Evolutionary conservation across 2,329 filamentous ascomycete genomes (phyloP), one percentile per base, ranked within the genome.

Genomic region (Pseudopyrenochaeta lycopersici): DNA sequence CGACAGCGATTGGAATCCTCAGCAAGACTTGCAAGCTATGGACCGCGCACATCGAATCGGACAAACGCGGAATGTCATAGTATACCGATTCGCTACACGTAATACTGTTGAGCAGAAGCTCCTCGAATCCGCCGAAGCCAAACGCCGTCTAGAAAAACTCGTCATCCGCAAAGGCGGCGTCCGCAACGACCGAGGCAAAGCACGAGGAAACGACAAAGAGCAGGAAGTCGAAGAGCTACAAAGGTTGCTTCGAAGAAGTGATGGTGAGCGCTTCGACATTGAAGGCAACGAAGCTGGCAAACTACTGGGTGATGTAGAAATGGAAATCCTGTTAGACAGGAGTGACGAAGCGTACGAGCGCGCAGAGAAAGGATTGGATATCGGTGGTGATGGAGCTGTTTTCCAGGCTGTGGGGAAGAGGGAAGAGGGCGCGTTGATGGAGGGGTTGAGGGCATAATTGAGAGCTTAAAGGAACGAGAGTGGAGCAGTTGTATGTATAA

Each of bases 21-120:
- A 99, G 73, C 94, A 97, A 71, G 95, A 99, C 74, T 82, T 99
- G 0, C 95, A 99, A 71, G 95, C 95, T 0, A 95, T 98, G 76
- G 95, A 99, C 70, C 91, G 95, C 4, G 92, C 91, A 0, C 95
- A 99, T 72, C 87, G 95, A 11, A 98, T 99, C 58, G 95, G 95
- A 0, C 95, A 99, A 74, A 97, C 88, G 0, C 85, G 89, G 2
- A 95, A 95, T 0, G 95, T 99, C 1, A 87, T 99, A 17, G 90
- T 99, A 0, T 99, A 96, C 75, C 89, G 95, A 1, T 88, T 99
- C 30, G 94, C 95, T 0, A 99, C 95, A 0, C 92, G 93, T 67
- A 91, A 90, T 7, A 98, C 95, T 0, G 91, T 99, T 0, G 95
- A 99, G 72, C 91, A 97, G 68, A 88, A 88, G 5, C 82, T 98